Evolutionary conservation across 345 rosid genomes (phyloP), one percentile per base, ranked within the genome.

Genomic region (Citrus glauca): DNA sequence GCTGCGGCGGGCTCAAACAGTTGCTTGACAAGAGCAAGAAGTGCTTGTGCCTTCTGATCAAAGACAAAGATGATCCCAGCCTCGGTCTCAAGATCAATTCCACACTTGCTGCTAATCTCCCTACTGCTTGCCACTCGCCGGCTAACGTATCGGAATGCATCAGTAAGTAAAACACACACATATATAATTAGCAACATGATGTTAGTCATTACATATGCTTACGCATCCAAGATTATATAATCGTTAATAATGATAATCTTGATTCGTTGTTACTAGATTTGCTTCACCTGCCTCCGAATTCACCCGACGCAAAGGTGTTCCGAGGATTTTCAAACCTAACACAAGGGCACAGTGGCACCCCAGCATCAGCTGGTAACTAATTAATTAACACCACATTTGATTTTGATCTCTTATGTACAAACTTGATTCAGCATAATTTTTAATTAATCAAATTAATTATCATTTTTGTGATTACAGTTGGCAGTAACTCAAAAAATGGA

Each of bases 1-100:
- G 98, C 69, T 95, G 98, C 84, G 69, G 73, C 2, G 98, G 98
- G 16, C 82, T 95, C 14, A 86, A 85, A 45, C 86, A 84, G 63
- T 91, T 91, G 53, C 69, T 93, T 3, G 81, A 67, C 3, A 91
- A 88, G 82, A 91, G 94, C 87, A 72, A 13, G 78, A 95, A 86
- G 82, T 95, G 98, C 76, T 72, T 95, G 0, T 95, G 98, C 59
- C n/a, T 93, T 22, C 80, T 95, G 24, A 81, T 93, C 30, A 89
- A 84, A 84, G 97, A 95, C 69, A 83, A 84, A 25, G 84, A 95
- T 80, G 89, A 95, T 69, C 98, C 98, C 1, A 59, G 60, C n/a
- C 91, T 95, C 63, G 98, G 92, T 17, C 72, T 95, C 77, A 87
- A 89, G 74, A 19, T 95, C 77, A 91, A 93, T 59, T 81, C 81